Percentiles rank a stretch among this genome's conserved stretches.
Conservation (phyloP, 2,329 filamentous ascomycete species). For the Lasiodiplodia gonubiensis region DNA sequence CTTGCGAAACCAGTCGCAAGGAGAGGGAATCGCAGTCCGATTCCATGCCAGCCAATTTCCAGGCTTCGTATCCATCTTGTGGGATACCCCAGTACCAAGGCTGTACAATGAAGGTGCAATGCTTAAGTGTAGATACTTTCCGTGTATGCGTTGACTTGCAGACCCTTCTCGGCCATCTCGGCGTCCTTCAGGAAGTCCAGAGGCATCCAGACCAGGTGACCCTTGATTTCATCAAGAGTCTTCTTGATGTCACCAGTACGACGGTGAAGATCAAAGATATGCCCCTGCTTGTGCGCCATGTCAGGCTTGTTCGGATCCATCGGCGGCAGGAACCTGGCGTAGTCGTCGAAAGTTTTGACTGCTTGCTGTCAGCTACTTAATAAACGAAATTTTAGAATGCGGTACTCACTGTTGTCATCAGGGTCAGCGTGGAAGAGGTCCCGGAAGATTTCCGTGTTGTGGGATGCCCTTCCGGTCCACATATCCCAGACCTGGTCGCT, state of each 20-base stretch:
- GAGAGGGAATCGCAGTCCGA: not conserved
- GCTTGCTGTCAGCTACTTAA: slow-evolving; percentile 36
- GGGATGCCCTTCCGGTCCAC: slow-evolving; percentile 72
- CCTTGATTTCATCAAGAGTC: slow-evolving; percentile 80
- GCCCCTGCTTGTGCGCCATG: slow-evolving; percentile 72
- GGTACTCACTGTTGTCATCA: slow-evolving; percentile 71
- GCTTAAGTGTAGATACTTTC: slow-evolving; percentile 80
- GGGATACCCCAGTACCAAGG: not conserved
- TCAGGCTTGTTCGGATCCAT: slow-evolving; percentile 59
- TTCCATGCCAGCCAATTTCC: not conserved
- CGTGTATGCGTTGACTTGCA: slow-evolving; percentile 85
- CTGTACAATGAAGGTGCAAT: not conserved
- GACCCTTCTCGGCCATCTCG: slow-evolving; percentile 85
- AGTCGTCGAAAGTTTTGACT: slow-evolving; percentile 86
- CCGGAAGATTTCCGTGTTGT: slow-evolving; percentile 77
- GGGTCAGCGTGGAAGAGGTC: slow-evolving; percentile 87
- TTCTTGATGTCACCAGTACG: slow-evolving; percentile 69
- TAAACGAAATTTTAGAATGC: not conserved
- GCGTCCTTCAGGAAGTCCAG: slow-evolving; percentile 82
- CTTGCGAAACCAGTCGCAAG: not conserved
- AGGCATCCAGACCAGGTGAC: slow-evolving; percentile 96
- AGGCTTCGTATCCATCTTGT: too few relatives aligned
- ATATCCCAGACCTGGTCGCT: slow-evolving; percentile 63
- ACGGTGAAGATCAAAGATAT: slow-evolving; percentile 78
- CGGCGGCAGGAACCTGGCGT: slow-evolving; percentile 74